Evolutionary conservation across 2,329 filamentous ascomycete species (phyloP), one percentile per base, ranked within the genome.

Genomic region (Clarireedia hainanense): DNA sequence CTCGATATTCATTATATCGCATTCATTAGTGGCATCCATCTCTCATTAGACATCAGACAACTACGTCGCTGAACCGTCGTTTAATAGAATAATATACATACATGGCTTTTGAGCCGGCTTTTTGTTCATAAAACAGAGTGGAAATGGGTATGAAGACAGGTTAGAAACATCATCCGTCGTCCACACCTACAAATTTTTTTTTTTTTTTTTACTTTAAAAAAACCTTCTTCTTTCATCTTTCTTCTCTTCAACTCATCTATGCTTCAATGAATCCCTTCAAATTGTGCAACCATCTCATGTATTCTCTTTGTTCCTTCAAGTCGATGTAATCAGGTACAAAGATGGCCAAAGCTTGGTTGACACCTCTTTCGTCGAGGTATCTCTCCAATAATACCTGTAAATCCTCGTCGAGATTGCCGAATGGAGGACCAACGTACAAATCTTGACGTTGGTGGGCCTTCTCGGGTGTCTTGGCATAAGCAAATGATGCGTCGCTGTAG

Each of bases 221-320:
- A 20, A 20, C 2, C 15, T 34, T 9, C n/a, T 26, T 27, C 24
- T 15, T 47, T 20, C 15, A 52, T 47, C 39, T 23, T 26, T 46
- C 53, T 24, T 12, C 10, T 7, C 6, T 15, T 15, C 20, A 17
- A 39, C 7, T 52, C 7, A 14, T 55, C 40, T 76, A 90, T 59
- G 84, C 84, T 70, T 88, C 86, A 63, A 96, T 78, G 69, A 97
- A 96, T 61, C 75, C 76, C 83, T 92, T 94, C 73, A 96, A 81
- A 70, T 88, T 88, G 72, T 84, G 81, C 72, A 99, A 77, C 94
- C 95, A 99, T 63, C 80, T 76, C 60, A 95, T 76, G 74, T 99
- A 99, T 80, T 99, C 94, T 75, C 85, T 88, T 83, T 97, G 92
- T 83, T 99, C 94, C 85, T 99, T 99, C 75, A 88, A 83, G 71